Evolutionary conservation across 306 rosid species (phyloP), one percentile per base, ranked within the genome.

Genomic region (Cyamopsis tetragonoloba): DNA sequence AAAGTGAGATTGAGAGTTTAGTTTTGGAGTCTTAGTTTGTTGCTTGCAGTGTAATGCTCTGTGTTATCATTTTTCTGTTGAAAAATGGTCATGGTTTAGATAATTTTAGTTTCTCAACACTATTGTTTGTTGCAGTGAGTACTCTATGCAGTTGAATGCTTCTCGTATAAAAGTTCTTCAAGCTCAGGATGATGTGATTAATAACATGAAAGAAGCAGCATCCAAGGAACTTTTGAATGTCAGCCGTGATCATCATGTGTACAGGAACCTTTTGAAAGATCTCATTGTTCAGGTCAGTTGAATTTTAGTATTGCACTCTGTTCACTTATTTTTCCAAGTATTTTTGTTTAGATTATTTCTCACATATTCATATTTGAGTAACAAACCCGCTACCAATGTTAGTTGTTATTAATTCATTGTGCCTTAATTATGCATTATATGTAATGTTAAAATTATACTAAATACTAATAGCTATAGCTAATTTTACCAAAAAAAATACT

Each of bases 61-160:
- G 22, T 53, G 10, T 68, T 41, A 28, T 4, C 62, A n/a, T 49
- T 64, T 28, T 64, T 37, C 43, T 4, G 19, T 55, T 35, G 2
- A n/a, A 13, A 53, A 42, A 11, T 51, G 50, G 42, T 28, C 39
- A 18, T 38, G 17, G 57, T 70, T 24, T 32, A 39, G 67, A 51
- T 17, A 7, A 14, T 55, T 70, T 11, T 42, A 32, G 24, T 23
- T 31, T 49, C 41, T 0, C 11, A 57, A 24, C 47, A 4, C 50
- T 0, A 61, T 64, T 70, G 43, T 43, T 67, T 75, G 72, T 75
- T 84, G 74, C 87, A 93, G 98, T 39, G 98, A 93, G 85, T 93
- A 93, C 77, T 93, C 98, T 46, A 93, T 93, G 98, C 98, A 89
- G 82, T 76, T 86, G 62, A 89, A 86, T 74, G 93, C 96, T 76